Base-by-base conservation (phyloP, 2,329 filamentous ascomycete genomes). In the Xylariomycetidae sp. region DNA sequence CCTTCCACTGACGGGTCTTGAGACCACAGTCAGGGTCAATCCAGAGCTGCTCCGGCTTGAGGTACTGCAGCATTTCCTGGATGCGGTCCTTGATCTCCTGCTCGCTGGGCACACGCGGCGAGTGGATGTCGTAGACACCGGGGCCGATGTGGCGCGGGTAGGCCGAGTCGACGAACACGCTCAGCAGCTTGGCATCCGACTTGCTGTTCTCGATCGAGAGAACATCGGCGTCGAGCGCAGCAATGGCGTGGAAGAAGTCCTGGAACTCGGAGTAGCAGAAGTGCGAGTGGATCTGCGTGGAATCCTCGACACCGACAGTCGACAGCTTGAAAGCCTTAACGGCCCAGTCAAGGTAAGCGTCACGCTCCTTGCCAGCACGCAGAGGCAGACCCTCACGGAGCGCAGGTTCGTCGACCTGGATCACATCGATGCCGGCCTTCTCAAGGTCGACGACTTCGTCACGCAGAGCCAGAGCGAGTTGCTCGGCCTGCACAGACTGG, bases 201-300 rank as follows among this genome's bases (percentile, higher is more conserved):
- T 98, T 98, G 84, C 85, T 93, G 86, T 98, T 98, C 83, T 98
- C 92, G 55, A 98, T 98, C 60, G 86, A 94, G 57, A 98, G 82
- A 46, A 98, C 92, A 68, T 98, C 92, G 45, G 92, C 90, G 63
- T 98, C 92, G 47, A 98, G 83, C 42, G 92, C 90, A 48, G 92
- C 87, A 55, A 98, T 98, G 70, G 92, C 92, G 71, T 96, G 87
- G 88, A 98, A 98, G 79, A 98, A 98, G 76, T 98, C 92, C 74
- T 98, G 92, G 86, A 98, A 98, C 78, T 98, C 92, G 33, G 92
- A 96, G 82, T 98, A 98, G 70, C 92, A 98, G 85, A 98, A 98
- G 77, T 98, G 92, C 46, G 89, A 95, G 83, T 98, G 92, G 66
- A 98, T 95, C 78, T 98, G 92, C 51, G 92, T 98, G 39, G 83